Base-by-base conservation (phyloP, 805 yeast species). In the Candida andamanensis region DNA sequence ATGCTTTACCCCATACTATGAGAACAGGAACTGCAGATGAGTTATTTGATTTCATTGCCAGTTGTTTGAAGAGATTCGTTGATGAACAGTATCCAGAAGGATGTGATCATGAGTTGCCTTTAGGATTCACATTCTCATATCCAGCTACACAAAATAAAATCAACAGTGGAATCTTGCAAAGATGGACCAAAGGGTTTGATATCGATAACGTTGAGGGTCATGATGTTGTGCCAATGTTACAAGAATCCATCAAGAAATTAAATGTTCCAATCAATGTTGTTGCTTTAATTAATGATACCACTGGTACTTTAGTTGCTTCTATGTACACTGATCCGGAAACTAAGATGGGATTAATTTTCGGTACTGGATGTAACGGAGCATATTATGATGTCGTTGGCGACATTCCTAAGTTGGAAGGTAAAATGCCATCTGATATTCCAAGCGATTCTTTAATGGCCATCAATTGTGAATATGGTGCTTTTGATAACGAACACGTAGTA, bases 131-230 rank as follows among this genome's bases (percentile, higher is more conserved):
- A 23, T 90, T 90, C 68, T 81, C 94, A 10, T 90, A 80, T 68
- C 97, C 97, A 14, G 83, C 85, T 25, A 67, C 82, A 25, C 98
- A 90, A 64, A 58, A 67, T 45, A 82, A 83, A 39, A 85, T 90
- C 58, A 82, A 85, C 68, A 69, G 74, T 46, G 98, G 97, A 59
- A 55, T 82, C 35, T 74, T 90, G 54, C 95, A 86, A 70, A 76
- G 90, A 61, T 90, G 97, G 97, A 90, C 97, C 42, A 90, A 90
- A 68, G 98, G 97, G 44, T 90, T 85, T 63, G 95, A 90, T 60
- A 86, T 90, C 47, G 82, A 75, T 38, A 85, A 81, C 38, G 96
- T 90, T 36, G 97, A 90, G 67, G 96, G 96, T 43, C 76, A 83
- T 37, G 94, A 90, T 54, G 96, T 90, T 39, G 95, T 84, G 32